phyloP scores from a whole-genome alignment of 768 basidiomycete genomes.

The Lactifluus hygrophoroides region DNA sequence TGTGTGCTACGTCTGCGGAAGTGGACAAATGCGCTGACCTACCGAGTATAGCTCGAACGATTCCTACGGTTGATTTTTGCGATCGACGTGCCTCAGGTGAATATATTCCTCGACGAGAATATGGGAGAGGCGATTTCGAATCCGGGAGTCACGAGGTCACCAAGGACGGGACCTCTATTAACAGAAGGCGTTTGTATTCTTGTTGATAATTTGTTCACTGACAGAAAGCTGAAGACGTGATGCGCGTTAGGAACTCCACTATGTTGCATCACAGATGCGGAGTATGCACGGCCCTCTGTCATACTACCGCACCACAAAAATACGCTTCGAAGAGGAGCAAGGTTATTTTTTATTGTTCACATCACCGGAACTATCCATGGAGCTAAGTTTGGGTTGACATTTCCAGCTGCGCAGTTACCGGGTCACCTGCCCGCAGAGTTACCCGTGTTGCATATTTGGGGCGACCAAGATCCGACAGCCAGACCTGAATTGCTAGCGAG shows the following conservation, averaged over 20 bases:
- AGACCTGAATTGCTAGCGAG: background rate
- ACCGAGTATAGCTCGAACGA: slow-evolving; percentile 18
- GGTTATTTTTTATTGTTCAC: slow-evolving; percentile 21
- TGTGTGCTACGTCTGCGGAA: slow-evolving; percentile 24
- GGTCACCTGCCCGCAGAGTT: background rate
- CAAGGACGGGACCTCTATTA: background rate
- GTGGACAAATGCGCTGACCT: background rate
- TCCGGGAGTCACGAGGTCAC: background rate
- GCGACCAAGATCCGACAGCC: slow-evolving; percentile 35
- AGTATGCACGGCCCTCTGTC: slow-evolving; percentile 66
- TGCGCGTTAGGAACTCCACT: slow-evolving; percentile 43
- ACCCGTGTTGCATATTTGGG: slow-evolving; percentile 11
- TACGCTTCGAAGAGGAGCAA: slow-evolving; percentile 60
- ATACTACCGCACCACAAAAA: slow-evolving; percentile 58
- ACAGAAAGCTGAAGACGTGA: background rate
- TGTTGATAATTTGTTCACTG: too few species aligned
- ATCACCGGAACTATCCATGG: background rate
- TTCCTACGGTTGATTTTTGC: slow-evolving; percentile 20
- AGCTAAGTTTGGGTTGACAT: background rate
- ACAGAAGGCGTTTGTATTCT: slow-evolving; percentile 16
- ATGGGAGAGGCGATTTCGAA: slow-evolving; percentile 11
- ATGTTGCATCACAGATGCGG: slow-evolving; percentile 39
- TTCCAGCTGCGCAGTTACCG: slow-evolving; percentile 3
- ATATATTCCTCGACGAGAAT: slow-evolving; percentile 4
- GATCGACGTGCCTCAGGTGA: background rate